Base-by-base conservation (phyloP, 2,329 filamentous ascomycete genomes). In the Ambrosiella cleistominuta region DNA sequence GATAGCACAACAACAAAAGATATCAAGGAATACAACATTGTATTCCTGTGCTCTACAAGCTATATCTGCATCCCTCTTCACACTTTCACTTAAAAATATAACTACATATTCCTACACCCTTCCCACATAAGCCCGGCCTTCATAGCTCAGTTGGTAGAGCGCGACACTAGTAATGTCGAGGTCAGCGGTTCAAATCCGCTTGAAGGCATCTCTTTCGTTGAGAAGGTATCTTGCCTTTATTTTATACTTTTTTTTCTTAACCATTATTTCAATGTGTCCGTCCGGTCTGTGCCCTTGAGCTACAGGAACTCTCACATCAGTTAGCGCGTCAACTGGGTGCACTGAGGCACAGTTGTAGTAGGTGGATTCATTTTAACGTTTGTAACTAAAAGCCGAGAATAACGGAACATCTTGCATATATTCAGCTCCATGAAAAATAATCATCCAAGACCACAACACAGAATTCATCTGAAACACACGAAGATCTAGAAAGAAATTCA, bases 101-200 rank as follows among this genome's bases (percentile, higher is more conserved):
- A 42, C 6, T n/a, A 27, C 27, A 27, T 27, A 2, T 27, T 27
- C 39, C 39, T 42, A 5, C 2, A 42, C 3, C 3, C 13, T 42
- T 42, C n/a, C 11, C 39, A 9, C 11, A 12, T 42, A 42, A 42
- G 4, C 27, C 27, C n/a, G 49, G 58, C 58, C 58, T 60, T 60
- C 58, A 60, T 60, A 57, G 58, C 58, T 60, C 58, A 60, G 58
- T 60, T 60, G 58, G 58, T 54, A 60, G 54, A 60, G 58, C 58
- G 58, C 58, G 58, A 60, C 58, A 60, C 58, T 60, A 60, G 54
- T 60, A 60, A 60, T 60, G 58, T 60, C 54, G 58, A 60, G 58
- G 58, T 60, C 54, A 60, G 58, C 58, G 54, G 58, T 57, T 60
- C 58, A 60, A 60, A 60, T 60, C 58, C 54, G 58, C 58, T 60